Conservation (phyloP, 306 rosid genomes). For the Myrica gale region DNA sequence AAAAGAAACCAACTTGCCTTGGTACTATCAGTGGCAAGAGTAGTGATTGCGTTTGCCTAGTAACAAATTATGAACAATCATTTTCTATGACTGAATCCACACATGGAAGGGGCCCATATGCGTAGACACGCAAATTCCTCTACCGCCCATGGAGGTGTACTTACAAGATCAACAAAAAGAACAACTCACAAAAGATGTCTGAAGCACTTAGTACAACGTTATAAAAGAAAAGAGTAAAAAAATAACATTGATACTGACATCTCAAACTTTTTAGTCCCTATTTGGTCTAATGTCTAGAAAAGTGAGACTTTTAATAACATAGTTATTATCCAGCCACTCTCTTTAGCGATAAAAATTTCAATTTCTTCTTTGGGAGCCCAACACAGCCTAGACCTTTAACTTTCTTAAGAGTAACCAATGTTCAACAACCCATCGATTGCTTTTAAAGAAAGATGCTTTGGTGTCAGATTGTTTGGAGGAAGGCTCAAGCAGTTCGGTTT, state of each 20-base stretch:
- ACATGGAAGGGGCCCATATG: slow-evolving; percentile 95
- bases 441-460: no score
- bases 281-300: not conserved
- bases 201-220: slow-evolving; percentile 13
- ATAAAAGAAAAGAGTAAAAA: slow-evolving; percentile 15
- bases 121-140: slow-evolving; percentile 77
- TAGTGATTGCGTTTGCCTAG: slow-evolving; percentile 52
- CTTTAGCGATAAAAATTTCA: no score
- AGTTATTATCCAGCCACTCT: no score
- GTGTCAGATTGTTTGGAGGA: no score
- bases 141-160: slow-evolving; percentile 62
- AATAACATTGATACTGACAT: not conserved
- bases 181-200: slow-evolving; percentile 8
- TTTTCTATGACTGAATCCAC: slow-evolving; percentile 73
- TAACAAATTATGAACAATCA: slow-evolving; percentile 79
- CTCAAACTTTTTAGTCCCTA: not conserved
- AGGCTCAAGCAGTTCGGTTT: no score
- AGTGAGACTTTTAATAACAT: not conserved
- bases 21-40: slow-evolving; percentile 1
- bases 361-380: not conserved
- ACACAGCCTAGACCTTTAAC: not conserved
- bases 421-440: not conserved
- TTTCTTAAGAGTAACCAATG: not conserved
- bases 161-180: slow-evolving; percentile 27
- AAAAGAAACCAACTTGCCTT: slow-evolving; percentile 8